Conservation (phyloP, 2,329 filamentous ascomycete species). For the Clonostachys rosea region DNA sequence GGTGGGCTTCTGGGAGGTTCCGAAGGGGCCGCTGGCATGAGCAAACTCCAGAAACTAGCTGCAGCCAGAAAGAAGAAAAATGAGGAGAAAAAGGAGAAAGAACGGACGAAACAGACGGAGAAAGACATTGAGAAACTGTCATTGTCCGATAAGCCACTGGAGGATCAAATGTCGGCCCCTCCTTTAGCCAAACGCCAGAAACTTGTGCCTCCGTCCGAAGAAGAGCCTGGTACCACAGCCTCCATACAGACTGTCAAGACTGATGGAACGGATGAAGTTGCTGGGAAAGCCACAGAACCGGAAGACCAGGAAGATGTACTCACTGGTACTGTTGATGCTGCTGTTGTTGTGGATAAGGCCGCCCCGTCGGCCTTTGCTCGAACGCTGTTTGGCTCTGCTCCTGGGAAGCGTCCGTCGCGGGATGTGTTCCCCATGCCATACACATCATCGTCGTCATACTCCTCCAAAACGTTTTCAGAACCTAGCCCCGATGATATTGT, state of each 20-base stretch:
- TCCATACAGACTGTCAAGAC: too few relatives aligned
- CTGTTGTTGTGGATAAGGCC: slow-evolving; percentile 10
- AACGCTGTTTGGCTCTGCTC: slow-evolving; percentile 42
- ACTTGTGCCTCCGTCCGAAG: slow-evolving; percentile 1
- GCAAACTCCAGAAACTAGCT: slow-evolving; percentile 87
- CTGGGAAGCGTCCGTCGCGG: slow-evolving; percentile 16
- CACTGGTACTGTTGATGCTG: slow-evolving; percentile 1
- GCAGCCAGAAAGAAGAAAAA: slow-evolving; percentile 82
- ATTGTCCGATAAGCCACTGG: slow-evolving; percentile 19
- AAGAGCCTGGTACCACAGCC: too few relatives aligned
- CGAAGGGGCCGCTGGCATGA: slow-evolving; percentile 63
- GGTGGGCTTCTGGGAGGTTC: slow-evolving; percentile 77
- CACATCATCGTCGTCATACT: slow-evolving; percentile 39
- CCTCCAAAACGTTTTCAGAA: slow-evolving; percentile 66
- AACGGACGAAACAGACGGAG: slow-evolving; percentile 14
- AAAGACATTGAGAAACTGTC: slow-evolving; percentile 22
- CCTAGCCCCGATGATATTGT: slow-evolving; percentile 93
- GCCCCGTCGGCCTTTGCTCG: slow-evolving; percentile 53
- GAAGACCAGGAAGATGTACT: not conserved
- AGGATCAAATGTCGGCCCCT: slow-evolving; percentile 12
- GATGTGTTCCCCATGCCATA: slow-evolving; percentile 42
- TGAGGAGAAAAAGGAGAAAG: slow-evolving; percentile 47
- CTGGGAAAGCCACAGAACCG: not conserved
- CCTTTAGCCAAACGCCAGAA: slow-evolving; percentile 16
- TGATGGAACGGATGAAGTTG: not conserved